phyloP scores from a whole-genome alignment of 768 basidiomycete genomes.

The Amanita rubescens region DNA sequence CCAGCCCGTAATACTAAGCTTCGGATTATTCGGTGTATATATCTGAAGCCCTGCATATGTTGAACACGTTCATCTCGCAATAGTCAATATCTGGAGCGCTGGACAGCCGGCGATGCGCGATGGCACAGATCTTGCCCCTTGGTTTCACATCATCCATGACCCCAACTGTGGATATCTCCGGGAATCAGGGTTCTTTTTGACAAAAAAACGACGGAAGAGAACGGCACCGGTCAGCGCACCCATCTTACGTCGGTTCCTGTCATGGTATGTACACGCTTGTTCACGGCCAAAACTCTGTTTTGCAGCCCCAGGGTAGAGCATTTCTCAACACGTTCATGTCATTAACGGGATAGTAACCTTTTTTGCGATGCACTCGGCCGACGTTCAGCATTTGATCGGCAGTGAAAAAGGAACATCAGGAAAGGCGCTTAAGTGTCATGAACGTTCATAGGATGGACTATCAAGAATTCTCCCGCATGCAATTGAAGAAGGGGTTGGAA shows the following conservation, averaged over 20 bases:
- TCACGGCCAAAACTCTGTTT: constrained; percentile 13
- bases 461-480: constrained; percentile 47
- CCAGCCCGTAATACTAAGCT: neutral
- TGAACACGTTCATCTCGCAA: constrained; percentile 44
- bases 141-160: constrained; percentile 53
- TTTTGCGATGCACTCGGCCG: constrained; percentile 65
- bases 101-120: constrained; percentile 48
- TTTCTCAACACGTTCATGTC: constrained; percentile 37
- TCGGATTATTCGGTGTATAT: constrained; percentile 22
- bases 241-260: no score
- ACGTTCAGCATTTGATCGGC: constrained; percentile 71
- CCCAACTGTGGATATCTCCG: constrained; percentile 74
- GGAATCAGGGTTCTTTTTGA: constrained; percentile 58
- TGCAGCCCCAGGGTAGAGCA: constrained; percentile 20
- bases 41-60: constrained; percentile 61
- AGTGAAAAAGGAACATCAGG: constrained; percentile 26
- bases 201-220: constrained; percentile 38
- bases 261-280: constrained; percentile 50
- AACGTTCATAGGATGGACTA: constrained; percentile 63
- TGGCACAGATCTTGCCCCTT: constrained; percentile 69
- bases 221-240: no score
- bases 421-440: constrained; percentile 53
- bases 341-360: constrained; percentile 47
- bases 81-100: constrained; percentile 51
- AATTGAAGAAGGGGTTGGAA: no score